Percentiles rank a stretch among this genome's conserved stretches.
Evolutionary conservation across 805 yeast species (phyloP).

Genomic region (Kregervanrija delftensis): DNA sequence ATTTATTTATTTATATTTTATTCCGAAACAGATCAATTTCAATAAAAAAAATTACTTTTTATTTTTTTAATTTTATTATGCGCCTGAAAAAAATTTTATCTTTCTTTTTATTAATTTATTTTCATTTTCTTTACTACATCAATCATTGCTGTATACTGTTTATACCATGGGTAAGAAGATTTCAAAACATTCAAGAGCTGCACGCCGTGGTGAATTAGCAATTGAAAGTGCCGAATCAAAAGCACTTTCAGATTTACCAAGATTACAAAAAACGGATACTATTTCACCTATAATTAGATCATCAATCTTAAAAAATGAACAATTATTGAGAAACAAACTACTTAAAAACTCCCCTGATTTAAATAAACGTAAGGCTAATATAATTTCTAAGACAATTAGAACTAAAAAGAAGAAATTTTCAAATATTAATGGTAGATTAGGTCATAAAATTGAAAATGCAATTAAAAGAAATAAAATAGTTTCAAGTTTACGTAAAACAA

Average conservation of each 20-base stretch:
- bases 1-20: constrained; percentile 3
- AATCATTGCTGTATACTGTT: not conserved
- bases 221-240: constrained; percentile 31
- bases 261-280: constrained; percentile 52
- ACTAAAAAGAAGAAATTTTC: constrained; percentile 10
- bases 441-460: constrained; percentile 53
- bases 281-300: constrained; percentile 61
- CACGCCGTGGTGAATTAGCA: constrained; percentile 55
- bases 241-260: constrained; percentile 45
- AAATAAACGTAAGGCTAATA: constrained; percentile 19
- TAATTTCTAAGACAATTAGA: constrained; percentile 22
- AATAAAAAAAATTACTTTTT: not conserved
- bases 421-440: constrained; percentile 14
- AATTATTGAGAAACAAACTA: constrained; percentile 49
- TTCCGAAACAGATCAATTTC: not conserved
- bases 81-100: not conserved
- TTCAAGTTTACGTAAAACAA: constrained; percentile 56
- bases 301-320: constrained; percentile 53
- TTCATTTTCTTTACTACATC: too few relatives aligned
- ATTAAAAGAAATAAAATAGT: constrained; percentile 57
- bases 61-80: not conserved
- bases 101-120: not conserved
- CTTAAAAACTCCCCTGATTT: constrained; percentile 25
- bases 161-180: constrained; percentile 28
- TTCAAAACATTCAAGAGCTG: constrained; percentile 70